A percentile compares a stretch with the other conserved stretches of the same genome.
Conservation (phyloP, 441 rosid genomes). For the Breynia disticha region DNA sequence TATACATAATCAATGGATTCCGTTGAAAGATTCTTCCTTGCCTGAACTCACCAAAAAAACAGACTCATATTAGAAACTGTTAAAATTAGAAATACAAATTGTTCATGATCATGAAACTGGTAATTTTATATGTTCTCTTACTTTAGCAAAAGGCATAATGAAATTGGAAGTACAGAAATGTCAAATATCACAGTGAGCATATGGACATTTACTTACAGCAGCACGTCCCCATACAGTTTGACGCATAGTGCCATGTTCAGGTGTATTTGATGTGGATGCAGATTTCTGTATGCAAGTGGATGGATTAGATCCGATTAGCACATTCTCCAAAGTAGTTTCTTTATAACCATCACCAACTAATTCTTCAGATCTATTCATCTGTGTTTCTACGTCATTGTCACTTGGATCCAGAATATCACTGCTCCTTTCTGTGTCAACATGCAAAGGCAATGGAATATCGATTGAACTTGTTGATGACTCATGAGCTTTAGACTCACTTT, state of each 20-base stretch:
- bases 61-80: neutral
- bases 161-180: conserved; percentile 1
- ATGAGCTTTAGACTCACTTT: conserved; percentile 17
- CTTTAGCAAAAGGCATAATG: conserved; percentile 7
- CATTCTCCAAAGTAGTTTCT: conserved; percentile 20
- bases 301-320: conserved; percentile 18
- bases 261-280: conserved; percentile 29
- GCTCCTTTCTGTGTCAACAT: conserved; percentile 18
- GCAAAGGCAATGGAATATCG: conserved; percentile 23
- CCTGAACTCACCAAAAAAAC: conserved; percentile 37
- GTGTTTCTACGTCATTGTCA: conserved; percentile 14
- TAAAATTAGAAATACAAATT: neutral
- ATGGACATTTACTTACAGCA: conserved; percentile 46
- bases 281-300: conserved; percentile 27
- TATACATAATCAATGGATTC: conserved; percentile 50
- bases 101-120: neutral
- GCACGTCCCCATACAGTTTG: conserved; percentile 52
- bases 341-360: conserved; percentile 15
- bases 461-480: conserved; percentile 27
- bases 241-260: conserved; percentile 20
- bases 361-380: conserved; percentile 24
- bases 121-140: neutral
- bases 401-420: conserved; percentile 25
- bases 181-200: conserved; percentile 7
- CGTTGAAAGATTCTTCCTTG: conserved; percentile 73